These are phyloP conservation scores for Huntiella omanensis DNA, from an alignment of 2,329 filamentous ascomycete species.

Conservation along the genomic window DNA sequence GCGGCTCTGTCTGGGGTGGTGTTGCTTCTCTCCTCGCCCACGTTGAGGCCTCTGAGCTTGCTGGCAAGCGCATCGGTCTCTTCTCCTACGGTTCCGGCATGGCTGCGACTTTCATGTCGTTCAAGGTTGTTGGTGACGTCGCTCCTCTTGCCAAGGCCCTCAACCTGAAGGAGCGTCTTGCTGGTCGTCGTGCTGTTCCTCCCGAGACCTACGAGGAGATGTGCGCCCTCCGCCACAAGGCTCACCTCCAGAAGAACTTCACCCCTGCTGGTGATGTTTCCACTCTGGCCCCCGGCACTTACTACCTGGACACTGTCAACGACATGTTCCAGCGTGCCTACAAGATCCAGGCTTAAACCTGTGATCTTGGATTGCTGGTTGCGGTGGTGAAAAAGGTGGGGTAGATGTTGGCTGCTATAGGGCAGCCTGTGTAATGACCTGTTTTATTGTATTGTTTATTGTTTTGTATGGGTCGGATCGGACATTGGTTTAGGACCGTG, in stretches of 20 bases:
- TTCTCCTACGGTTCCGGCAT: conserved; percentile 70
- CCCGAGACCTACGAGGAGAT: conserved; percentile 60
- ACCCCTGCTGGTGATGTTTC: conserved; percentile 49
- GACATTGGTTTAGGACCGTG: background rate
- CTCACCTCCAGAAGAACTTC: conserved; percentile 66
- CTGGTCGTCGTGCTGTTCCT: conserved; percentile 43
- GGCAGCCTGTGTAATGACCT: background rate
- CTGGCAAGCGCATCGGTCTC: conserved; percentile 54
- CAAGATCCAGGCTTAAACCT: conserved; percentile 47
- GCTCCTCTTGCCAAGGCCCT: conserved; percentile 48
- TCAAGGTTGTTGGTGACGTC: conserved; percentile 54
- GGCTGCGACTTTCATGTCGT: conserved; percentile 51
- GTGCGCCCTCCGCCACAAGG: conserved; percentile 65
- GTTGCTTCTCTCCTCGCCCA: conserved; percentile 50
- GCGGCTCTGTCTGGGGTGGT: conserved; percentile 56
- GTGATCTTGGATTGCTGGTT: background rate
- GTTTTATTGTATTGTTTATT: conserved; percentile 3
- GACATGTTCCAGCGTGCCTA: conserved; percentile 76
- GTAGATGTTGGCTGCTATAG: background rate
- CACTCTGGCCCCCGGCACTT: conserved; percentile 46
- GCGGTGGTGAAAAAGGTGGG: conserved; percentile 4
- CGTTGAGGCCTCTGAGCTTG: conserved; percentile 40
- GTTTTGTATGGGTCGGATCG: background rate
- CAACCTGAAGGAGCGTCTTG: conserved; percentile 50
- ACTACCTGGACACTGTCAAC: conserved; percentile 66